Evolutionary conservation across 2,329 filamentous ascomycete species (phyloP).

Genomic region (Fonsecaea multimorphosa): DNA sequence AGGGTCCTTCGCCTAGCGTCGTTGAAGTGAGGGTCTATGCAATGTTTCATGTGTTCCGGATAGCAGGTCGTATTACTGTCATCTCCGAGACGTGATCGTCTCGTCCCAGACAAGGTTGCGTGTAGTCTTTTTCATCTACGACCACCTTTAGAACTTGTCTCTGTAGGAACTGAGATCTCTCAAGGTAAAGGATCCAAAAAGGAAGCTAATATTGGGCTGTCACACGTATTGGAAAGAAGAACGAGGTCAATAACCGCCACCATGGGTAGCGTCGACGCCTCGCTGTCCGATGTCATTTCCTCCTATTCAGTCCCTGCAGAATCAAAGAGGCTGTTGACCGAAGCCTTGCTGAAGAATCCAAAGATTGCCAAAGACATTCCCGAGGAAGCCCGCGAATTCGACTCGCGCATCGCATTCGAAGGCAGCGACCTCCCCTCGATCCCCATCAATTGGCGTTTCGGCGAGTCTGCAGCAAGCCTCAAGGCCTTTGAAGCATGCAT

Average conservation of each 20-base stretch:
- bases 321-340: conserved; percentile 28
- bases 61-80: background rate
- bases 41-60: background rate
- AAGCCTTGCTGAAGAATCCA: conserved; percentile 60
- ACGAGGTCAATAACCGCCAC: background rate
- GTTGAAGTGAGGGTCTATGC: background rate
- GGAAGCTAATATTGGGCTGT: background rate
- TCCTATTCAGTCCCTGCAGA: conserved; percentile 26
- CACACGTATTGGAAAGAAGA: background rate
- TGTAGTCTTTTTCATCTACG: background rate
- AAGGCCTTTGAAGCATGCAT: conserved; percentile 58
- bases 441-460: conserved; percentile 63
- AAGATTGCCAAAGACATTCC: conserved; percentile 54
- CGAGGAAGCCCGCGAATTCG: conserved; percentile 55
- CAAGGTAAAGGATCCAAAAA: background rate
- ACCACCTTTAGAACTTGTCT: background rate
- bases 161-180: background rate
- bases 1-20: background rate
- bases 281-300: conserved; percentile 4
- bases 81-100: no score
- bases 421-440: conserved; percentile 41
- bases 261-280: conserved; percentile 33
- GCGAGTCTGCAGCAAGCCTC: conserved; percentile 59
- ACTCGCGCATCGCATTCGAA: conserved; percentile 41
- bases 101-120: background rate